A percentile compares a stretch with the other conserved stretches of the same genome.
Conservation (phyloP, 2,329 filamentous ascomycete species). For the Byssochlamys sp. region DNA sequence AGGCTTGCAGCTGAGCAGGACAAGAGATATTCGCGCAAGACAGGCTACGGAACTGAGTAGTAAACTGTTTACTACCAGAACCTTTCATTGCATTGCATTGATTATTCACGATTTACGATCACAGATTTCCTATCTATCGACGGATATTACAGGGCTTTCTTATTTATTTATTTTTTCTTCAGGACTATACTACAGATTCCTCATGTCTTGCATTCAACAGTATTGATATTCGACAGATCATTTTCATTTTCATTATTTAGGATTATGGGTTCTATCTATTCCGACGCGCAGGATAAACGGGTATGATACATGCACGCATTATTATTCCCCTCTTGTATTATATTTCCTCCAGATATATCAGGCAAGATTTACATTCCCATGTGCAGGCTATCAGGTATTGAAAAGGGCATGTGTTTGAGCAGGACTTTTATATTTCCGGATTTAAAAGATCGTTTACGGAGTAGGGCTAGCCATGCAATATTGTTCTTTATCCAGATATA, state of each 20-base stretch:
- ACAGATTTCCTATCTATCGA: not conserved
- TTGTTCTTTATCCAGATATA: not conserved
- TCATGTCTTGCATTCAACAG: not conserved
- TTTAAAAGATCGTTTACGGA: not conserved
- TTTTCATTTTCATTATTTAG: not conserved
- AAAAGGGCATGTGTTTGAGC: not conserved
- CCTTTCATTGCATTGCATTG: not conserved
- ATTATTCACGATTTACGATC: not conserved
- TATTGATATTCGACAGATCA: not conserved
- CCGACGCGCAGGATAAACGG: not conserved
- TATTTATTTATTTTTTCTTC: not conserved
- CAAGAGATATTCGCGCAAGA: constrained; percentile 7
- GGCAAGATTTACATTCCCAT: not conserved
- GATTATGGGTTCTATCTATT: not conserved
- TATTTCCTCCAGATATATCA: not conserved
- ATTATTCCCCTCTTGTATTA: not conserved
- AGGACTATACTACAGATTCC: not conserved
- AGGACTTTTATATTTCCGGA: not conserved
- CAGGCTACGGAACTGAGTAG: constrained; percentile 1
- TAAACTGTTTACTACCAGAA: not conserved
- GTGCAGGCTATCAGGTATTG: not conserved
- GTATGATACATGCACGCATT: not conserved
- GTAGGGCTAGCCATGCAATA: not conserved
- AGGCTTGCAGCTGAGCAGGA: constrained; percentile 22
- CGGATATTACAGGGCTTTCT: not conserved